These are phyloP conservation scores for Dendrobium officinale DNA, from an alignment of 106 monocot species.

Conservation along the genomic window DNA sequence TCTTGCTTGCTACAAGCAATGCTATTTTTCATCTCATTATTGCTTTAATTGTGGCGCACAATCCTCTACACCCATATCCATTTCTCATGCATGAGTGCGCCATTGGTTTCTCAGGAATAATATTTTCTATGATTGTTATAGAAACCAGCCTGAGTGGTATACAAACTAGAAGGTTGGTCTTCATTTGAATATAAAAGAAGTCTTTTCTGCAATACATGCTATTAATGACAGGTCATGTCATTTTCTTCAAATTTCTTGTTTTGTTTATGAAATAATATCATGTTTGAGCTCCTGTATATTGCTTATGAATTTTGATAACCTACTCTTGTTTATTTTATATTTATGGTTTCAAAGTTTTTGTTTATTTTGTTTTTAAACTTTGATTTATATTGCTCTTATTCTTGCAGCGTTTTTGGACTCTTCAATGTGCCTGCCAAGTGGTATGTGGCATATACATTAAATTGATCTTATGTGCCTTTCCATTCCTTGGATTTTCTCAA, in stretches of 20 bases:
- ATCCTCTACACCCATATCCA: constrained; percentile 50
- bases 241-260: not conserved
- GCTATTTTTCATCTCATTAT: constrained; percentile 66
- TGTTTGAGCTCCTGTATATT: not conserved
- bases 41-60: constrained; percentile 60
- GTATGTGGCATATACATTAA: constrained; percentile 25
- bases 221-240: not conserved
- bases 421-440: constrained; percentile 91
- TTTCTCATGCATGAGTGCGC: constrained; percentile 71
- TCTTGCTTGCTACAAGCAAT: constrained; percentile 75
- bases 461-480: constrained; percentile 1
- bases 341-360: not conserved
- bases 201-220: not conserved
- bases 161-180: constrained; percentile 73
- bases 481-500: not conserved
- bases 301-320: not conserved
- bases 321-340: not conserved
- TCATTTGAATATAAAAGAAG: not conserved
- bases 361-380: not conserved
- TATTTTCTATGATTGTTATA: constrained; percentile 95
- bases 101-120: constrained; percentile 89
- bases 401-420: constrained; percentile 92
- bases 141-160: constrained; percentile 83
- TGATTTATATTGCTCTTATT: not conserved
- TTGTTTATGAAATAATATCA: not conserved